phyloP scores from a whole-genome alignment of 306 rosid genomes.

The Dicorynia guianensis region DNA sequence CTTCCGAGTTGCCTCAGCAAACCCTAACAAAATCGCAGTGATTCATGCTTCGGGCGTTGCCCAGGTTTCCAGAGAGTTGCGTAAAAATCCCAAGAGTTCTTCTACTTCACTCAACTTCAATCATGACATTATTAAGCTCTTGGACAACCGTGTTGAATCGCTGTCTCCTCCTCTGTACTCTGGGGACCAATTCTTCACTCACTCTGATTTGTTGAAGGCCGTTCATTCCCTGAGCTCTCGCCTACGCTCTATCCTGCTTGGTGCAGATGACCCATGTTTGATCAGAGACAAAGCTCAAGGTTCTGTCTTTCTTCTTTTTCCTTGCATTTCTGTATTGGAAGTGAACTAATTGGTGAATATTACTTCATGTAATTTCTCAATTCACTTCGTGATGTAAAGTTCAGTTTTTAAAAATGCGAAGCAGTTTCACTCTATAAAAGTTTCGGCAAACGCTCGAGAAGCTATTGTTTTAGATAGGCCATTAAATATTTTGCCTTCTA shows the following conservation, averaged over 20 bases:
- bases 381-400: not conserved
- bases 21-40: slow-evolving; percentile 71
- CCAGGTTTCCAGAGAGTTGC: slow-evolving; percentile 42
- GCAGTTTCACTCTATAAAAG: not conserved
- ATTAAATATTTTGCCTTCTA: not conserved
- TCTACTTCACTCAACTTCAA: slow-evolving; percentile 20
- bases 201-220: slow-evolving; percentile 59
- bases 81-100: not conserved
- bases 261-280: slow-evolving; percentile 54
- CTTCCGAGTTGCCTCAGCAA: slow-evolving; percentile 51
- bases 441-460: not conserved
- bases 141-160: slow-evolving; percentile 41
- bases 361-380: not conserved
- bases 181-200: slow-evolving; percentile 72
- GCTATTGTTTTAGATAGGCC: not conserved
- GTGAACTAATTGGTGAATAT: not conserved
- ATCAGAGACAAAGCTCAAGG: slow-evolving; percentile 49
- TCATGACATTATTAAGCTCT: slow-evolving; percentile 33
- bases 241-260: slow-evolving; percentile 57
- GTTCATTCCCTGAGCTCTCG: slow-evolving; percentile 73
- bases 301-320: slow-evolving; percentile 34
- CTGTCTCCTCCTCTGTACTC: slow-evolving; percentile 54
- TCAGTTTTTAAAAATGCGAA: not conserved
- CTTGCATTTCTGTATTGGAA: not conserved
- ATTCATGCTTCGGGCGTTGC: slow-evolving; percentile 71